Base-by-base conservation (phyloP, 148 eudicot genomes). In the Camellia granthamiana region DNA sequence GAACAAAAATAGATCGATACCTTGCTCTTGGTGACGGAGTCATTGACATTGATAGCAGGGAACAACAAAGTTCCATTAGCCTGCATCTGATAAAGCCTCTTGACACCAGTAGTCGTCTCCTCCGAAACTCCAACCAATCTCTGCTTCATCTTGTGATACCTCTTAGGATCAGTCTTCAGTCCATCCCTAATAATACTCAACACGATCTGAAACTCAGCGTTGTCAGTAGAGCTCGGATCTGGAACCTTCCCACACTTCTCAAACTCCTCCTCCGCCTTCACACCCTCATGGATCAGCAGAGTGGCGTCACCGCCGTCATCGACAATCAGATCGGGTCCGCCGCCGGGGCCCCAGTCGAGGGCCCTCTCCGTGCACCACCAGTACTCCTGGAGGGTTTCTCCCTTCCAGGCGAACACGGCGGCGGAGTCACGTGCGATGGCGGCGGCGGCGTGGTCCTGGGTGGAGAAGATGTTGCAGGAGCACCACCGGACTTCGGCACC, bases 11-110 rank as follows among this genome's bases (percentile, higher is more conserved):
- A 66, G 2, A 67, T 67, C 42, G 41, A 76, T 89, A 95, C 97
- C 97, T 96, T 96, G 95, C 98, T 96, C 94, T 95, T 95, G 77
- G 99, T 95, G 79, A 95, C 97, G 65, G 99, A 95, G 90, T 96
- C 98, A 61, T 96, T 96, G 70, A 93, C 99, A 76, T 96, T 96
- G 75, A 96, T 93, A 43, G 99, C 99, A 79, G 99, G 98, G 90
- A 96, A 93, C 84, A 96, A 85, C 82, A 93, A 81, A 46, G 95
- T 87, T 5, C 97, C 95, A 55, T 84, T 90, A 19, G 65, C 84
- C 82, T 91, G 95, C 99, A 96, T 96, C 88, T 96, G 98, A 84
- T 96, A 93, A 61, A 96, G 89, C 90, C 99, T 96, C 98, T 96
- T 96, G 16, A 96, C 99, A 71, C 99, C 99, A 54, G 99, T 96